Evolutionary conservation across 495 filamentous ascomycete species (phyloP).

Genomic region (Podospora conica): DNA sequence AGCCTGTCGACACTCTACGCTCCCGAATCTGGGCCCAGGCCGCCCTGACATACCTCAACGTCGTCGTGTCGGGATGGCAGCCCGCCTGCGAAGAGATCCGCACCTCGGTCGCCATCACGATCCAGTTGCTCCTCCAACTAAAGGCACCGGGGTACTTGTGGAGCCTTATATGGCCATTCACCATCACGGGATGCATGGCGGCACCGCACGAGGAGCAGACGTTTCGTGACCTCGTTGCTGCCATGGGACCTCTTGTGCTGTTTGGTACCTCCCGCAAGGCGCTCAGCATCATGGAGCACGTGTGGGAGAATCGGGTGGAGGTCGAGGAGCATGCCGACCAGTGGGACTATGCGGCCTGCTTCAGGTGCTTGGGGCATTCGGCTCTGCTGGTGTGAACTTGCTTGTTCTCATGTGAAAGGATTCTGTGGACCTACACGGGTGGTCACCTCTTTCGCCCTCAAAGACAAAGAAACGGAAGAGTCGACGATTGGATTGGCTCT

Average conservation of each 20-base stretch:
- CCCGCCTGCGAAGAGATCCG: slow-evolving; percentile 36
- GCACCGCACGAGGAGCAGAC: slow-evolving; percentile 34
- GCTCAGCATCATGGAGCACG: slow-evolving; percentile 46
- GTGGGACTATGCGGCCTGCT: slow-evolving; percentile 37
- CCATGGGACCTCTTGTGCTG: slow-evolving; percentile 34
- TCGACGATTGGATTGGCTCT: neutral
- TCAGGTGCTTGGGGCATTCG: slow-evolving; percentile 31
- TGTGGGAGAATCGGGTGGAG: slow-evolving; percentile 38
- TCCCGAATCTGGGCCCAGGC: slow-evolving; percentile 45
- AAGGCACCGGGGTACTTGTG: slow-evolving; percentile 26
- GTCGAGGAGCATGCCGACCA: slow-evolving; percentile 24
- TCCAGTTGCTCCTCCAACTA: slow-evolving; percentile 30
- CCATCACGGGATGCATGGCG: slow-evolving; percentile 48
- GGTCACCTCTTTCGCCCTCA: neutral
- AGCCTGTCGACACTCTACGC: slow-evolving; percentile 1
- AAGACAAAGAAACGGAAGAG: neutral
- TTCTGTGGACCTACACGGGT: neutral
- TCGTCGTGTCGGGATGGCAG: slow-evolving; percentile 51
- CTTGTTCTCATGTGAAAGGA: neutral
- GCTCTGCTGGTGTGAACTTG: slow-evolving; percentile 34
- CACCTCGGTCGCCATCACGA: slow-evolving; percentile 28
- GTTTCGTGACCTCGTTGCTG: slow-evolving; percentile 35
- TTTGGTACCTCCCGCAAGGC: slow-evolving; percentile 44
- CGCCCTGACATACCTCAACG: slow-evolving; percentile 41
- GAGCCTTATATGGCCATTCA: slow-evolving; percentile 47